Conservation (phyloP, 2,329 filamentous ascomycete species). For the Hymenoscyphus repandus region DNA sequence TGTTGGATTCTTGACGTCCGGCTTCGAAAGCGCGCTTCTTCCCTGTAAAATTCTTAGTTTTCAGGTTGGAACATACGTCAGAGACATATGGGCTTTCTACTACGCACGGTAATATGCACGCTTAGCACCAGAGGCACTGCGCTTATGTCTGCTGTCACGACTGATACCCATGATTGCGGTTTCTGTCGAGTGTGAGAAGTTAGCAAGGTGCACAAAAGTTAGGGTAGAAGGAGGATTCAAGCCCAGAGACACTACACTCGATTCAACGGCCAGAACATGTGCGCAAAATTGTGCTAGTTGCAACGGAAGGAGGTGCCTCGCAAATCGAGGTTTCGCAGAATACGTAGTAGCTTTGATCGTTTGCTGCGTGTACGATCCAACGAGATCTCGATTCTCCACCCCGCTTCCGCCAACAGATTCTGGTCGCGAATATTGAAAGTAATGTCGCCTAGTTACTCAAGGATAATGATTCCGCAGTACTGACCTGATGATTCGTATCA, state of each 20-base stretch:
- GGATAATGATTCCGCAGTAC: constrained; percentile 25
- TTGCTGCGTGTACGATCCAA: neutral
- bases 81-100: constrained; percentile 63
- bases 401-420: constrained; percentile 5
- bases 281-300: neutral
- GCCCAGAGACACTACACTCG: neutral
- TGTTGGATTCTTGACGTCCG: constrained; percentile 98
- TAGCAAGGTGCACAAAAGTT: constrained; percentile 18
- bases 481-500: constrained; percentile 46
- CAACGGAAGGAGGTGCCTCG: neutral
- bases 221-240: neutral
- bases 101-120: constrained; percentile 82
- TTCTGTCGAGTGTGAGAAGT: constrained; percentile 42
- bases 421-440: constrained; percentile 7
- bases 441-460: neutral
- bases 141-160: constrained; percentile 99
- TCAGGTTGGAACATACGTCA: constrained; percentile 69
- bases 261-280: constrained; percentile 6
- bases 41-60: constrained; percentile 54
- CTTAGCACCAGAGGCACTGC: constrained; percentile 98
- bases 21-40: constrained; percentile 99
- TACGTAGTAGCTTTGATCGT: neutral
- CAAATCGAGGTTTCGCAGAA: constrained; percentile 4
- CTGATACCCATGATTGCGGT: constrained; percentile 98
- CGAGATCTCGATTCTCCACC: neutral